Percentiles rank a stretch among this genome's conserved stretches.
Evolutionary conservation across 805 yeast species (phyloP).

Genomic region (Candida insectalens): DNA sequence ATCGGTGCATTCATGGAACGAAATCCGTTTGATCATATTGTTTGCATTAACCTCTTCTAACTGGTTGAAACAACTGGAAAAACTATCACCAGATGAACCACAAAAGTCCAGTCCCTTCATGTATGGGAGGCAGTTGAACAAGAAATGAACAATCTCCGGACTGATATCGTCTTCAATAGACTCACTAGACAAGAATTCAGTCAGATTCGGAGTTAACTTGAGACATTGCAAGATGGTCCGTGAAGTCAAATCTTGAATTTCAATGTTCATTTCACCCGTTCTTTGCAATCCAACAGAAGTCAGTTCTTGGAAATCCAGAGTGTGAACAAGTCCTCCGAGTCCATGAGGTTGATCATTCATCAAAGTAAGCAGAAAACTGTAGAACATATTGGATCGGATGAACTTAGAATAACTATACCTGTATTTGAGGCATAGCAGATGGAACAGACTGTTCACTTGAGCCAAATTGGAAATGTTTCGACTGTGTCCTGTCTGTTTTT

Average conservation of each 20-base stretch:
- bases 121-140: constrained; percentile 44
- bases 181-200: constrained; percentile 78
- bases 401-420: constrained; percentile 61
- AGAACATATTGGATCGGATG: constrained; percentile 74
- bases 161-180: constrained; percentile 79
- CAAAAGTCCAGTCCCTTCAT: constrained; percentile 77
- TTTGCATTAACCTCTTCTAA: constrained; percentile 22
- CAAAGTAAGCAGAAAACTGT: constrained; percentile 52
- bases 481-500: constrained; percentile 15
- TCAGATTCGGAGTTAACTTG: constrained; percentile 50
- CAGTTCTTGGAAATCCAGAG: constrained; percentile 79
- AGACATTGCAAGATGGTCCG: constrained; percentile 60
- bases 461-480: constrained; percentile 20
- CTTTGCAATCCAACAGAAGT: constrained; percentile 87
- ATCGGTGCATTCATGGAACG: constrained; percentile 85
- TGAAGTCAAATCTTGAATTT: constrained; percentile 82
- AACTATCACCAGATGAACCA: constrained; percentile 65
- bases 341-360: constrained; percentile 23
- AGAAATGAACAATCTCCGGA: constrained; percentile 38
- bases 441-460: constrained; percentile 46
- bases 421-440: constrained; percentile 46
- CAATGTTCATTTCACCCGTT: constrained; percentile 82
- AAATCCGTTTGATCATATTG: constrained; percentile 34
- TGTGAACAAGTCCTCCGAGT: constrained; percentile 55
- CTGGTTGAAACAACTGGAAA: constrained; percentile 47